phyloP scores from a whole-genome alignment of 805 yeast genomes.

The Monosporozyma unispora region DNA sequence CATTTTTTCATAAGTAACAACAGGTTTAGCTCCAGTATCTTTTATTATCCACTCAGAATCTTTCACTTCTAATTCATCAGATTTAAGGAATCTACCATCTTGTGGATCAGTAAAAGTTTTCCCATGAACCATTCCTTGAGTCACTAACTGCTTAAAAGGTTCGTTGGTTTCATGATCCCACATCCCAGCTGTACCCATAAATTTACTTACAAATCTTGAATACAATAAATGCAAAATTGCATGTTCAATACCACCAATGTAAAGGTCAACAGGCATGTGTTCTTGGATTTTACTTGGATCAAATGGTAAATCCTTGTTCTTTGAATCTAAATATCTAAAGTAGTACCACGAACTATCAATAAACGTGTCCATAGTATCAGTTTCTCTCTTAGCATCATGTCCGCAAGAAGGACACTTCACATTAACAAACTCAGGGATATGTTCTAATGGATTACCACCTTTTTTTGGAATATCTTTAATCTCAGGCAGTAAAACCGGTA shows the following conservation, averaged over 20 bases:
- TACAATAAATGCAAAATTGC: slow-evolving; percentile 88
- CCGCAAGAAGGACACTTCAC: slow-evolving; percentile 79
- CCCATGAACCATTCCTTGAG: slow-evolving; percentile 99
- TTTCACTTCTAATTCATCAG: slow-evolving; percentile 52
- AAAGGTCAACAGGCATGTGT: slow-evolving; percentile 77
- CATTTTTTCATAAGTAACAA: slow-evolving; percentile 77
- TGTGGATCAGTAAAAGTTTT: slow-evolving; percentile 66
- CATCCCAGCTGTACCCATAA: slow-evolving; percentile 53
- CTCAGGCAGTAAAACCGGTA: slow-evolving; percentile 76
- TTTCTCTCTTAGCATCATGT: slow-evolving; percentile 66
- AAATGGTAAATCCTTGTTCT: slow-evolving; percentile 51
- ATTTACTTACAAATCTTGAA: slow-evolving; percentile 77
- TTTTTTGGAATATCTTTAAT: slow-evolving; percentile 41
- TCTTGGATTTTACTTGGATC: slow-evolving; percentile 38
- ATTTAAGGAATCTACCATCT: slow-evolving; percentile 67
- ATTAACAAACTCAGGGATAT: slow-evolving; percentile 58
- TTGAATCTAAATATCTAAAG: slow-evolving; percentile 72
- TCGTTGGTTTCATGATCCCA: slow-evolving; percentile 62
- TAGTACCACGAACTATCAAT: slow-evolving; percentile 98
- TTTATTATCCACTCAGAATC: slow-evolving; percentile 36
- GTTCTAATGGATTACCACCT: slow-evolving; percentile 59
- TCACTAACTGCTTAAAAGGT: slow-evolving; percentile 70
- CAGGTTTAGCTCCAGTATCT: slow-evolving; percentile 44
- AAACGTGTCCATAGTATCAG: slow-evolving; percentile 98
- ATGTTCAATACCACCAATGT: slow-evolving; percentile 94